phyloP scores from a whole-genome alignment of 208 protist genomes.

The Herpetomonas tarakana region DNA sequence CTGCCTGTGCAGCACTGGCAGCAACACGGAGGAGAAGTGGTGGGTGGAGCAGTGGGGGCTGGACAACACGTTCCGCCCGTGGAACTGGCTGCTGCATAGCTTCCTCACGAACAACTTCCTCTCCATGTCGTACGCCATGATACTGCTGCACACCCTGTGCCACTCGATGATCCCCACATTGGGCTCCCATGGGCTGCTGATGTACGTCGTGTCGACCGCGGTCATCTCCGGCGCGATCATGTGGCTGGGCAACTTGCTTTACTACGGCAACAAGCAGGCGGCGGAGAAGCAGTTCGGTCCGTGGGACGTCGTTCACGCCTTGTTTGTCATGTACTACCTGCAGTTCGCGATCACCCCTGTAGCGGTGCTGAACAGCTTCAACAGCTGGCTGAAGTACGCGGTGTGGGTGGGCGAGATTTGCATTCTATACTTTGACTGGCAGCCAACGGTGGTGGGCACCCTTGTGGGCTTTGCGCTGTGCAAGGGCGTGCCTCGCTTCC shows the following conservation, averaged over 20 bases:
- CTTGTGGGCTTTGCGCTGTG: conserved; percentile 68
- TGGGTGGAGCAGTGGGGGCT: conserved; percentile 82
- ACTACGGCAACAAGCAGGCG: conserved; percentile 38
- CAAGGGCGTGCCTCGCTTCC: conserved; percentile 60
- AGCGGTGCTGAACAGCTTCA: conserved; percentile 78
- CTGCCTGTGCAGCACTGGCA: conserved; percentile 87
- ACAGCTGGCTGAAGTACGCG: conserved; percentile 87
- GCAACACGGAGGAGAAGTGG: conserved; percentile 75
- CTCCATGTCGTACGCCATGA: conserved; percentile 87
- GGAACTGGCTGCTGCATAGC: conserved; percentile 79
- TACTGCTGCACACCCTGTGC: conserved; percentile 85
- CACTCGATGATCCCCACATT: conserved; percentile 70
- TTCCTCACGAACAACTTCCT: conserved; percentile 90
- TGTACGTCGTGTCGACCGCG: conserved; percentile 61
- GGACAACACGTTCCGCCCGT: conserved; percentile 62
- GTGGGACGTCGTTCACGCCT: conserved; percentile 78
- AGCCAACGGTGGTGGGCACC: conserved; percentile 75
- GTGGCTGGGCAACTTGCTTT: conserved; percentile 59
- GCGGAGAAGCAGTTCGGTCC: conserved; percentile 89
- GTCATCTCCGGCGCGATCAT: conserved; percentile 75
- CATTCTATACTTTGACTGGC: conserved; percentile 91
- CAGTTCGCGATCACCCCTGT: conserved; percentile 69
- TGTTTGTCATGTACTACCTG: conserved; percentile 86
- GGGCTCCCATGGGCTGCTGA: conserved; percentile 55
- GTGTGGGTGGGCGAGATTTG: conserved; percentile 80